Base-by-base conservation (phyloP, 2,329 filamentous ascomycete genomes). In the Aspergillus sp. region DNA sequence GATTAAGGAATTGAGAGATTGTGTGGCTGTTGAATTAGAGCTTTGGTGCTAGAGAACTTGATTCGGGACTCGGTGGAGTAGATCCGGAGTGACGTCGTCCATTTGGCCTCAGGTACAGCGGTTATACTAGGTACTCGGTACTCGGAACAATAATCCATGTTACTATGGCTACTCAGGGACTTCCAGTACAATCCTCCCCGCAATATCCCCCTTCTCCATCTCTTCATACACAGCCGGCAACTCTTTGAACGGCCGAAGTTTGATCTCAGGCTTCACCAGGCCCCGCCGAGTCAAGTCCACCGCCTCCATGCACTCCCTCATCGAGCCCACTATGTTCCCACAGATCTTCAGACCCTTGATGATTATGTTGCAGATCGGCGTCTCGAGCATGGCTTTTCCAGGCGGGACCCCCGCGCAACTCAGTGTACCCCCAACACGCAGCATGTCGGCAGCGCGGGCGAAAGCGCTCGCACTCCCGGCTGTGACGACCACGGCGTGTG, bases 241-340 rank as follows among this genome's bases (percentile, higher is more conserved):
- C 37, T 80, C 77, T 55, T 60, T 70, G 56, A 80, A 80, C 4
- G 70, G 65, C n/a, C 77, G 68, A 14, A 80, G 68, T 47, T 72
- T 67, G 24, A 79, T 68, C 44, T 72, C 72, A 24, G 77, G 77
- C 50, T 73, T 79, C 6, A 80, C 75, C 23, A 76, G 61, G 0
- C 77, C 77, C 3, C 66, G 68, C 39, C 73, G 65, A 1, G 79
- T 77, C 56, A 78, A 60, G 35, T 79, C 75, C 19, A 80, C 76
- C 0, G 77, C 78, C 57, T 79, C 78, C 64, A 79, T 69, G 44
- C 77, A 79, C 59, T 80, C 79, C 58, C 75, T 76, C 60, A 80
- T 60, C 5, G 73, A 78, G 0, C 77, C 77, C 4, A 79, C 73
- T 39, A 80, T 64, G 50, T 79, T 80, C 1, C 77, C 77, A 3